A percentile compares a stretch with the other conserved stretches of the same genome.
Conservation (phyloP, 805 yeast species). For the Starmerella floris region DNA sequence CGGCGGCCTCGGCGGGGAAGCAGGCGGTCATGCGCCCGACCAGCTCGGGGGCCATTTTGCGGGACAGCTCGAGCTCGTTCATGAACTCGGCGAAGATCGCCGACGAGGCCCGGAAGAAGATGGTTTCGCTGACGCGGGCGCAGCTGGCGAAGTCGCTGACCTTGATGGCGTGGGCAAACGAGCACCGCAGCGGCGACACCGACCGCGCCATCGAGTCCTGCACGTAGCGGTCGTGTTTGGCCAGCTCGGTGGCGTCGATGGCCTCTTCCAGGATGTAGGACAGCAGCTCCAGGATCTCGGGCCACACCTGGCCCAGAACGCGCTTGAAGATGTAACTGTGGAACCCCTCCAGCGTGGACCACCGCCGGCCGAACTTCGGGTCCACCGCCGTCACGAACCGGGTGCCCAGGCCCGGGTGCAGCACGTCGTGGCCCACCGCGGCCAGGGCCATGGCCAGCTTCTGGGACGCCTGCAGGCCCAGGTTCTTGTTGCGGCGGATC, state of each 20-base stretch:
- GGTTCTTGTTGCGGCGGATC: background rate
- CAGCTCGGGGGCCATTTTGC: background rate
- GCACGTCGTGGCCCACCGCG: conserved; percentile 88
- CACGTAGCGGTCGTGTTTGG: conserved; percentile 44
- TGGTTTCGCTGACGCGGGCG: conserved; percentile 28
- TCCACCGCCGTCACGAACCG: conserved; percentile 45
- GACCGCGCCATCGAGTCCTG: background rate
- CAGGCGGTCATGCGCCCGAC: background rate
- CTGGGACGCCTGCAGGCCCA: conserved; percentile 30
- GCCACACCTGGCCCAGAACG: conserved; percentile 40
- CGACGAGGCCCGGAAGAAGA: background rate
- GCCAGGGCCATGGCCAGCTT: conserved; percentile 55
- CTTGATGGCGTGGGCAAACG: conserved; percentile 47
- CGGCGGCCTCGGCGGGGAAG: background rate
- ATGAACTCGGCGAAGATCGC: background rate
- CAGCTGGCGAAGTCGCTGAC: conserved; percentile 95
- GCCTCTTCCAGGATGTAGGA: conserved; percentile 19
- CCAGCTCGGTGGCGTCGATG: conserved; percentile 88
- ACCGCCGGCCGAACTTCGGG: conserved; percentile 52
- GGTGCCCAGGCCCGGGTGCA: conserved; percentile 94
- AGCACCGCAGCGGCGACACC: background rate
- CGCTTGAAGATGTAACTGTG: conserved; percentile 55
- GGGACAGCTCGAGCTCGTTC: background rate
- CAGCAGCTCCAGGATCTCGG: conserved; percentile 19
- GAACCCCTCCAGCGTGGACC: conserved; percentile 63